Percentiles rank a stretch among this genome's conserved stretches.
Conservation (phyloP, 345 rosid species). For the Citrus inodora region DNA sequence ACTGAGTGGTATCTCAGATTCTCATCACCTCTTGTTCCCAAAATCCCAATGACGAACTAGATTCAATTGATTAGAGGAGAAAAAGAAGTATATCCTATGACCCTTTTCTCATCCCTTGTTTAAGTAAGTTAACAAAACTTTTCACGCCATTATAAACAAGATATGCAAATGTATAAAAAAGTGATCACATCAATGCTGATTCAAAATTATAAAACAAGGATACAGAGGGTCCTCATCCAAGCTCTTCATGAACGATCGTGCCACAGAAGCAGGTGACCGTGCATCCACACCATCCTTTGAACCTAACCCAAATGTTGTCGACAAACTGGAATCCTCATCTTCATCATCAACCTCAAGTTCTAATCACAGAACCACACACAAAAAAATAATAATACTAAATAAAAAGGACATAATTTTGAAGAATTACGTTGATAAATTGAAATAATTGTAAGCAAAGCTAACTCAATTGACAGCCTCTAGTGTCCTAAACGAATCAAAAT, state of each 20-base stretch:
- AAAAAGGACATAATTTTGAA: not conserved
- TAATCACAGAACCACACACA: slow-evolving; percentile 12
- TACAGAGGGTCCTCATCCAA: slow-evolving; percentile 72
- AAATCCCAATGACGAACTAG: not conserved
- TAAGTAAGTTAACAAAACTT: not conserved
- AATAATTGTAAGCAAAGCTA: too few species aligned
- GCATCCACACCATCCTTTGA: slow-evolving; percentile 28
- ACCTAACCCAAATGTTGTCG: slow-evolving; percentile 5
- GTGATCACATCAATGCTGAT: not conserved
- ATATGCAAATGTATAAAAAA: not conserved
- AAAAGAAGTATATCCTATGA: too few species aligned
- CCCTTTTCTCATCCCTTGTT: too few species aligned
- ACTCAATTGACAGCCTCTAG: too few species aligned
- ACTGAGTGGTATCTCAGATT: not conserved
- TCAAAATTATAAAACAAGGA: slow-evolving; percentile 34
- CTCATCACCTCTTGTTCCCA: not conserved
- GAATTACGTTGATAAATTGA: not conserved
- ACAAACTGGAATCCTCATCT: slow-evolving; percentile 15
- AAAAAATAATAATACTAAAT: not conserved
- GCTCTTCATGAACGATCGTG: slow-evolving; percentile 32
- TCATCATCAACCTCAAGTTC: slow-evolving; percentile 40
- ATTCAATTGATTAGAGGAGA: not conserved
- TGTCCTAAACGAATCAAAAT: too few species aligned
- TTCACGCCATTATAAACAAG: not conserved
- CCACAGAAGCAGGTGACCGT: slow-evolving; percentile 18